These are phyloP conservation scores for Syzygium syzygioides DNA, from an alignment of 441 rosid genomes.

Conservation along the genomic window DNA sequence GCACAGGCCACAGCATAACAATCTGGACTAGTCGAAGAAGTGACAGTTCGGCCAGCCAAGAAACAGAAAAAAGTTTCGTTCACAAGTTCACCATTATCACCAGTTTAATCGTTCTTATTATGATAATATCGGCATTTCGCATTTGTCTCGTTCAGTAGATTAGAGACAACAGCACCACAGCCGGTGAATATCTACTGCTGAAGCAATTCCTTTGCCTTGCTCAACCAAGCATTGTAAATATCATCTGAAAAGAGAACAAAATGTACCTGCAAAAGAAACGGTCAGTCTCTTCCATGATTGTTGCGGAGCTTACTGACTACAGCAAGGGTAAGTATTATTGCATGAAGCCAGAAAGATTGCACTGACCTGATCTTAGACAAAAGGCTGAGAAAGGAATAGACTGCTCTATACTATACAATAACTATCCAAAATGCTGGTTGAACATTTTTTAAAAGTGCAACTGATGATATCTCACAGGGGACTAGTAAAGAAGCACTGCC, in stretches of 20 bases:
- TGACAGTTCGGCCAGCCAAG: background rate
- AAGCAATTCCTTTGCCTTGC: constrained; percentile 63
- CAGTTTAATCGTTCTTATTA: background rate
- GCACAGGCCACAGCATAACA: background rate
- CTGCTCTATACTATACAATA: background rate
- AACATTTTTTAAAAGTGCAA: background rate
- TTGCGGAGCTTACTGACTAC: background rate
- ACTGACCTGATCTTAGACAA: background rate
- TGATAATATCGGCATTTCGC: background rate
- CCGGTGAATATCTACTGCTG: constrained; percentile 14
- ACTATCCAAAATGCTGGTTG: background rate
- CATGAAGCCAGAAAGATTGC: background rate
- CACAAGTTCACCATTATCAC: background rate
- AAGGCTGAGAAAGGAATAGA: background rate
- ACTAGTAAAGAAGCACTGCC: background rate
- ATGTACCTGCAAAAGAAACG: constrained; percentile 46
- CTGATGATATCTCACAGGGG: background rate
- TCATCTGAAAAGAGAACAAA: constrained; percentile 64
- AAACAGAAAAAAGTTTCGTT: background rate
- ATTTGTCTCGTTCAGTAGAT: background rate
- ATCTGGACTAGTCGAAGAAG: background rate
- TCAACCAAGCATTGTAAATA: constrained; percentile 48
- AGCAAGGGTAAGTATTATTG: background rate
- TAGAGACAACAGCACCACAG: background rate
- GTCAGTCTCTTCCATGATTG: background rate